Percentiles rank a stretch among this genome's conserved stretches.
Evolutionary conservation across 2,329 filamentous ascomycete species (phyloP).

Genomic region (Cercospora sojina): DNA sequence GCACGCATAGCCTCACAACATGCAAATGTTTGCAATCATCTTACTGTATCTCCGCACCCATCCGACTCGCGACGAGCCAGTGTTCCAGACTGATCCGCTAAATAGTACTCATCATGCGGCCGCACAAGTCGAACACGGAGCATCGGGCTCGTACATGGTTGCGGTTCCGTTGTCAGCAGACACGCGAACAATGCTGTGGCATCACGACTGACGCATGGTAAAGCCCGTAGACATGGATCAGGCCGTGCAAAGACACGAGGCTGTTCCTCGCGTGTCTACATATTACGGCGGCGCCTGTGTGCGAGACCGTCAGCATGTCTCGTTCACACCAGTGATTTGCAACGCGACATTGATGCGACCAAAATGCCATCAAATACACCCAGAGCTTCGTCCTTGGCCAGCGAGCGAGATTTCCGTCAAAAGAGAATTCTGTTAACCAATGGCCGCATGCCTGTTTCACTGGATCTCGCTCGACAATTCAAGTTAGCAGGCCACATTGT

Average conservation of each 20-base stretch:
- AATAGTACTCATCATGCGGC: not conserved
- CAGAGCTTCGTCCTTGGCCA: not conserved
- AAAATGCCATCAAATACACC: not conserved
- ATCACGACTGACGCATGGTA: not conserved
- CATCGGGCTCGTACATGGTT: not conserved
- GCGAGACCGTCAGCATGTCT: not conserved
- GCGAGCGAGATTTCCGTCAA: not conserved
- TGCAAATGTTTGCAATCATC: not conserved
- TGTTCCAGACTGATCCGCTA: not conserved
- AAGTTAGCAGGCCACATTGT: slow-evolving; percentile 21
- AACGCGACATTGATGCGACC: not conserved
- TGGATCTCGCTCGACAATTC: slow-evolving; percentile 25
- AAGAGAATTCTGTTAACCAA: slow-evolving; percentile 23
- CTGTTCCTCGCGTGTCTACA: slow-evolving; percentile 6
- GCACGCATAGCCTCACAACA: not conserved
- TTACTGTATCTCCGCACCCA: not conserved
- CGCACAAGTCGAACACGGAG: slow-evolving; percentile 1
- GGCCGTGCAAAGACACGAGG: not conserved
- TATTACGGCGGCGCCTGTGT: not conserved
- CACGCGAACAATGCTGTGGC: not conserved
- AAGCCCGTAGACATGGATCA: slow-evolving; percentile 9
- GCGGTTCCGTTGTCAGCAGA: not conserved
- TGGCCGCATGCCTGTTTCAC: slow-evolving; percentile 26
- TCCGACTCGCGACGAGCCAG: slow-evolving; percentile 4
- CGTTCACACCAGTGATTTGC: not conserved